Base-by-base conservation (phyloP, 2,329 filamentous ascomycete genomes). In the Intubia oerlemansii region DNA sequence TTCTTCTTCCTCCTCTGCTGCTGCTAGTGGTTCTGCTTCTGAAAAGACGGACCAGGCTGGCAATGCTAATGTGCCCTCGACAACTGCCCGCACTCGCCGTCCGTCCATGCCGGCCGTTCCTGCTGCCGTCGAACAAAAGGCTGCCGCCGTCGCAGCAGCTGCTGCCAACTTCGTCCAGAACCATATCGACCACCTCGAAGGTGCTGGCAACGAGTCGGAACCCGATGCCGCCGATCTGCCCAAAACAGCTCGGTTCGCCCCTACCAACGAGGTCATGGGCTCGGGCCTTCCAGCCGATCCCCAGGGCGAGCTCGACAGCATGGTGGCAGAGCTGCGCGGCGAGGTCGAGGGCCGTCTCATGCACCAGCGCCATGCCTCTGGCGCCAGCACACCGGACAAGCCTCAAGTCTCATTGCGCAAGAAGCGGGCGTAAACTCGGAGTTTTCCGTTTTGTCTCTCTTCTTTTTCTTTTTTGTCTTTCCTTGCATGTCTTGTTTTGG, bases 281-380 rank as follows among this genome's bases (percentile, higher is more conserved):
- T 17, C 36, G 3, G 85, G 85, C 16, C 57, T 95, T 21, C 74
- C 80, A 21, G 68, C 68, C 37, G 82, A 93, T 44, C 71, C 71
- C 0, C 69, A 70, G 30, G 56, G 57, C 17, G 81, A 90, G 40
- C 59, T 90, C 27, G 72, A 78, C 33, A 79, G 88, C 42, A 77
- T 77, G 17, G 62, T 90, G 8, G 57, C 62, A 21, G 80, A 91
- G 52, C 60, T 91, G 29, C 67, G 59, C 42, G 57, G 54, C 5
- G 81, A 91, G 49, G 64, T 91, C 19, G 71, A 78, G 43, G 61
- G 21, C 18, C 26, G 56, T 38, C 59, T 47, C n/a, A n/a, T n/a
- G 49, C 48, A 41, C 54, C 32, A 17, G 15, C 27, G 27, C 14
- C 30, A 27, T 7, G 22, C 32, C 55, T 33, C 32, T n/a, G n/a